phyloP scores from a whole-genome alignment of 305 asterid genomes.

The Caryopteris hybrid region DNA sequence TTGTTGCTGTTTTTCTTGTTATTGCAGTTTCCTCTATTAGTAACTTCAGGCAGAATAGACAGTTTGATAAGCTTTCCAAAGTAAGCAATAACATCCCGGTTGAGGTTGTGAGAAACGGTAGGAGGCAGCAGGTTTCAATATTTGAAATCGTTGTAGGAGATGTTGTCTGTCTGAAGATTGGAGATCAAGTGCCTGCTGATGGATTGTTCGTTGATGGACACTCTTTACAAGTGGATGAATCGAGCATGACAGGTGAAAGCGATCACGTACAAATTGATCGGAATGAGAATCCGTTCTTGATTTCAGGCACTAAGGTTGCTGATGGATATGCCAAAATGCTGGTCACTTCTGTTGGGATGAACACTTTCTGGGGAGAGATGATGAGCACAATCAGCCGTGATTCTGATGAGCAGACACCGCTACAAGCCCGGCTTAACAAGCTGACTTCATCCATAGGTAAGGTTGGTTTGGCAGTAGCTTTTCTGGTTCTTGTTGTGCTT shows the following conservation, averaged over 20 bases:
- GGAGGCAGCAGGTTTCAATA: constrained; percentile 31
- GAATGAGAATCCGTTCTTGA: background rate
- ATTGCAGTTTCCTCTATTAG: constrained; percentile 12
- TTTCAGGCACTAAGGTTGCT: constrained; percentile 16
- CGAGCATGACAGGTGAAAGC: constrained; percentile 62
- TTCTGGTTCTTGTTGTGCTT: constrained; percentile 51
- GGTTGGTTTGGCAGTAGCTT: constrained; percentile 51
- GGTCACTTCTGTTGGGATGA: constrained; percentile 26
- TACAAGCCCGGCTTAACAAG: constrained; percentile 49
- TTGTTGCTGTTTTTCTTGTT: constrained; percentile 18
- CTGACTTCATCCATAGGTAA: constrained; percentile 59
- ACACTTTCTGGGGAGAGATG: constrained; percentile 73
- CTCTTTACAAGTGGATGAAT: constrained; percentile 12
- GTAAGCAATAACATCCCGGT: constrained; percentile 40
- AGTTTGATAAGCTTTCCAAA: constrained; percentile 52
- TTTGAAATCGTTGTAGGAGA: constrained; percentile 10
- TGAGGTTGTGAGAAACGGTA: constrained; percentile 58
- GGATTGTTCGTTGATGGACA: constrained; percentile 11
- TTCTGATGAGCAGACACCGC: constrained; percentile 54
- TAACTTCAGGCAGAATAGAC: constrained; percentile 32
- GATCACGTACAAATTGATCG: background rate
- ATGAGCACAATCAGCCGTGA: constrained; percentile 30
- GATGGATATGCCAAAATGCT: constrained; percentile 18
- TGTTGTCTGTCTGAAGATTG: constrained; percentile 9
- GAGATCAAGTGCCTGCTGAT: constrained; percentile 16